phyloP scores from a whole-genome alignment of 2,329 filamentous ascomycete genomes.

The Truncatella angustata region DNA sequence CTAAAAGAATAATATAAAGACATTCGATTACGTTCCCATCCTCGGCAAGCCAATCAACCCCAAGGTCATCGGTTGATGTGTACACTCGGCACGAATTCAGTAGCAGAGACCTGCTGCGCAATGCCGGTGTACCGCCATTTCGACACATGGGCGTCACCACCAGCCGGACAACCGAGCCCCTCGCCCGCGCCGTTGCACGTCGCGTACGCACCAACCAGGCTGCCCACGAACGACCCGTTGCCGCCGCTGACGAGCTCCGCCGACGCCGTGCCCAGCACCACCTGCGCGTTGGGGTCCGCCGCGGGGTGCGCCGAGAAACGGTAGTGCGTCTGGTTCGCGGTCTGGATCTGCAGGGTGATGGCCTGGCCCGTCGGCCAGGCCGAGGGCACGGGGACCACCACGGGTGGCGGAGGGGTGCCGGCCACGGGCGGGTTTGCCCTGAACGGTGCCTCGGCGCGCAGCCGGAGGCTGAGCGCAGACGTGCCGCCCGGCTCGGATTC shows the following conservation, averaged over 20 bases:
- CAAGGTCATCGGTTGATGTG: neutral
- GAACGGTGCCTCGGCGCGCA: constrained; percentile 21
- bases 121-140: constrained; percentile 23
- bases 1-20: too few relatives aligned
- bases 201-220: constrained; percentile 32
- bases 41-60: too few relatives aligned
- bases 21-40: too few relatives aligned
- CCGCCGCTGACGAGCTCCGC: constrained; percentile 31
- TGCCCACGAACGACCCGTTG: constrained; percentile 31
- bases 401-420: constrained; percentile 18
- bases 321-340: constrained; percentile 28
- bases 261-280: constrained; percentile 25
- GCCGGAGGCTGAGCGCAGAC: constrained; percentile 20
- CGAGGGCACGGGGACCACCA: constrained; percentile 19
- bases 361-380: constrained; percentile 19
- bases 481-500: neutral
- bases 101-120: constrained; percentile 23
- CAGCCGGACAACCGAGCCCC: constrained; percentile 24
- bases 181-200: constrained; percentile 34
- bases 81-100: constrained; percentile 13
- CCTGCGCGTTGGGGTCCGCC: constrained; percentile 11
- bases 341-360: constrained; percentile 28
- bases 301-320: constrained; percentile 24
- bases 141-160: constrained; percentile 27
- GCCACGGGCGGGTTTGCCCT: neutral